A percentile compares a stretch with the other conserved stretches of the same genome.
Conservation (phyloP, 192 early-diverging fungal species). For the Podila minutissima region DNA sequence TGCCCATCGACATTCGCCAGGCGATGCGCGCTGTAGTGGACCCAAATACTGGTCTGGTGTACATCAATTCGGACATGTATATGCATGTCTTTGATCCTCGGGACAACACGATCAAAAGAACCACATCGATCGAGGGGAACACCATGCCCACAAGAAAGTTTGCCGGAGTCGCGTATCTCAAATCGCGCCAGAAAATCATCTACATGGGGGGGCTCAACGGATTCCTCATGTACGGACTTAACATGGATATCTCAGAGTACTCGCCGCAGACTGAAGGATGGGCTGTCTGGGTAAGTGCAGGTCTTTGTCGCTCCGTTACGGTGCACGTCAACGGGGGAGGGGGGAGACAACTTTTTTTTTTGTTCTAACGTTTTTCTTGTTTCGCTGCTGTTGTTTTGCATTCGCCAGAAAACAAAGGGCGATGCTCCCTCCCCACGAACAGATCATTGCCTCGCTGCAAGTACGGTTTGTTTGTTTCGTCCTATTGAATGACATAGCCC, state of each 20-base stretch:
- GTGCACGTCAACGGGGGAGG: neutral
- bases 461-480: neutral
- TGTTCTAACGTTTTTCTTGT: neutral
- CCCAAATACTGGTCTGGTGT: conserved; percentile 8
- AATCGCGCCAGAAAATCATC: neutral
- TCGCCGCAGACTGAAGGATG: neutral
- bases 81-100: conserved; percentile 1
- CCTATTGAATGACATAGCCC: too few species aligned
- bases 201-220: neutral
- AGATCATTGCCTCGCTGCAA: conserved; percentile 9
- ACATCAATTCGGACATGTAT: neutral
- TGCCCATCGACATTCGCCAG: neutral
- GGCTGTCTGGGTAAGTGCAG: neutral
- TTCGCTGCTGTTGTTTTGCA: neutral
- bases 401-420: neutral
- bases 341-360: conserved; percentile 1
- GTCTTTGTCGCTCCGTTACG: too few species aligned
- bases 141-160: neutral
- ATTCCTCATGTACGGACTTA: neutral
- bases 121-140: neutral
- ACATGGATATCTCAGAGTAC: neutral
- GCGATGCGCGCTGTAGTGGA: conserved; percentile 9
- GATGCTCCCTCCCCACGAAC: neutral
- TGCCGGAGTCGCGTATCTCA: neutral
- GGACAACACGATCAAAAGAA: too few species aligned